phyloP scores from a whole-genome alignment of 1,284 basidiomycete genomes.

The Rhodofomes roseus region DNA sequence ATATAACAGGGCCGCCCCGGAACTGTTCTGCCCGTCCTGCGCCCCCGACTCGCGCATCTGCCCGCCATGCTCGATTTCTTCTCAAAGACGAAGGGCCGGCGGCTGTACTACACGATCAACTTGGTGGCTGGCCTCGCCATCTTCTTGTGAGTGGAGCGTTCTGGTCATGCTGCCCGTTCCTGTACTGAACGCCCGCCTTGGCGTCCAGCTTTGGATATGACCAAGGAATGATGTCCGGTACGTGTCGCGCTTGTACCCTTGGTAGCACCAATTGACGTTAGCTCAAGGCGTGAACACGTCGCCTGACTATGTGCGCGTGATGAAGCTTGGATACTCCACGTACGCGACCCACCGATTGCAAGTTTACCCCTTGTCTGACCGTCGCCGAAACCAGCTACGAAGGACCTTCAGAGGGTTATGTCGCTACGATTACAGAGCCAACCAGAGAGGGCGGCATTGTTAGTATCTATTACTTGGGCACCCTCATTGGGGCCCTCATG shows the following conservation, averaged over 20 bases:
- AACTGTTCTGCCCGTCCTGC: background rate
- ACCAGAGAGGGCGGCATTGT: constrained; percentile 51
- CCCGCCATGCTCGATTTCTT: constrained; percentile 15
- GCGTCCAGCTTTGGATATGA: constrained; percentile 46
- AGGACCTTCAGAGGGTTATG: constrained; percentile 41
- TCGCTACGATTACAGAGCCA: constrained; percentile 46
- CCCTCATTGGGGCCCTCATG: constrained; percentile 45
- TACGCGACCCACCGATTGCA: constrained; percentile 15
- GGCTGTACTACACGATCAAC: constrained; percentile 31
- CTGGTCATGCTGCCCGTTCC: background rate
- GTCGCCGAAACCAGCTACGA: constrained; percentile 27
- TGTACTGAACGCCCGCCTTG: background rate
- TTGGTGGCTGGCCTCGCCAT: constrained; percentile 43
- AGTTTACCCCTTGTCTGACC: constrained; percentile 7
- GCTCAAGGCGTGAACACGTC: constrained; percentile 40
- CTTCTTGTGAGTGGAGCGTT: constrained; percentile 38
- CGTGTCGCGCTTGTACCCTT: background rate
- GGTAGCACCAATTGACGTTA: background rate
- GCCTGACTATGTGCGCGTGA: constrained; percentile 43
- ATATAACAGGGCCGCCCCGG: background rate
- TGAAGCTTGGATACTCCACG: constrained; percentile 39
- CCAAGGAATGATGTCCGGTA: constrained; percentile 52
- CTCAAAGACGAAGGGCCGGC: constrained; percentile 20
- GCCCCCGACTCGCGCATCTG: background rate
- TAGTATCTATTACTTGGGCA: constrained; percentile 47